Evolutionary conservation across 345 rosid genomes (phyloP), one percentile per base, ranked within the genome.

Genomic region (Aquilaria yunnanensis): DNA sequence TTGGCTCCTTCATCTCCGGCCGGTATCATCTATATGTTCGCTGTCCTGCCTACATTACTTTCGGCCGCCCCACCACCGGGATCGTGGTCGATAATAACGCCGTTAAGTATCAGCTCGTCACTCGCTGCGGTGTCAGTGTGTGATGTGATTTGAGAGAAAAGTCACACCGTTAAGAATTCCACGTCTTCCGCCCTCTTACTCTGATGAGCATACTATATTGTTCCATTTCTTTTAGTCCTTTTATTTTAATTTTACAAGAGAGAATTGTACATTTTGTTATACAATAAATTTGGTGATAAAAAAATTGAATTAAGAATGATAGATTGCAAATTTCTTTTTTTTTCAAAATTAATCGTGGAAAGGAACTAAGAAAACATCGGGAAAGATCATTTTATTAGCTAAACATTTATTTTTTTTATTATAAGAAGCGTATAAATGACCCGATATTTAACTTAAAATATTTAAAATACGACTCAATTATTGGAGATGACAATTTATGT

Each of bases 61-160:
- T 78, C 31, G 97, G 96, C 2, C 64, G 73, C 63, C 64, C 55
- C 54, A 74, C 67, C 10, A 58, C 70, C 13, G 99, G 96, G n/a
- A 50, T 82, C 47, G 4, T 64, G 0, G 80, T 88, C 62, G 85
- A 87, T 7, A 70, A 76, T 7, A 80, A 88, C 84, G 90, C 75
- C 78, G 59, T 91, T 13, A 94, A 94, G 86, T 91, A 81, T 61
- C 81, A 83, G 80, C 0, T 82, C 33, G 53, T 70, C 32, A 65
- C 43, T 54, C 29, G 78, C 5, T 94, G 99, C 79, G 69, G 85
- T 53, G 97, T 94, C 5, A 84, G 67, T 72, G 80, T 90, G 54
- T 90, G 75, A 86, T 54, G 54, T 50, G 57, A 6, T 16, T 16
- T 41, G n/a, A 9, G 57, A 67, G 10, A 54, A 51, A 31, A 41